Base-by-base conservation (phyloP, 768 basidiomycete species). In the Termitomyces sp. region DNA sequence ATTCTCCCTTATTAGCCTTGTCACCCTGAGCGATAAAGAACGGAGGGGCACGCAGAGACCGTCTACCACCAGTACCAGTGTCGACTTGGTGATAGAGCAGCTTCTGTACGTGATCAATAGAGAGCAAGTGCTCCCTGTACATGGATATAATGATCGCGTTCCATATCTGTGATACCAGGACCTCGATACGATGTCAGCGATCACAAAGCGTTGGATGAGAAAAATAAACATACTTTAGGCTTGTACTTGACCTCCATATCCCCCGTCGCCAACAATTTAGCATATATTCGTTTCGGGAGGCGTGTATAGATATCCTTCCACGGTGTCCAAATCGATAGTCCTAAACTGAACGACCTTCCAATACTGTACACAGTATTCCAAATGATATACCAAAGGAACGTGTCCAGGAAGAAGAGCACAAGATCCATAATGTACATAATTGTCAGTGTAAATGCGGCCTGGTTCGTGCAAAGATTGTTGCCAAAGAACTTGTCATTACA, bases 401-500 rank as follows among this genome's bases (percentile, higher is more conserved):
- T 99, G 75, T 99, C 97, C 71, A 99, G 78, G 83, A 98, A 99
- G 82, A 92, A 99, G 44, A 99, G 82, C 50, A 88, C 84, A 45
- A 99, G 74, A 67, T 98, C 97, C 96, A 98, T 98, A 77, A 97
- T 75, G 68, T 94, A 98, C 96, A 98, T 99, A 77, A 98, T 89
- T 53, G 97, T 84, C 66, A 99, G 72, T 9, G 96, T 88, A 72
- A 98, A 98, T 3, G 90, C 91, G 2, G 94, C 90, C 62, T 99
- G 97, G 68, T 98, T 95, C 46, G 77, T 75, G 73, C 97, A 99
- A 15, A 99, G 81, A 9, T 75, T 77, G 62, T 78, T 77, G 15
- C 94, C 95, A 58, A 98, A 93, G 70, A 82, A 84, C 69, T 83
- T 87, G 77, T 97, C 94, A 49, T 64, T 77, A 72, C 97, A 99